Evolutionary conservation across 345 rosid species (phyloP), one percentile per base, ranked within the genome.

Genomic region (Ceriops tagal): DNA sequence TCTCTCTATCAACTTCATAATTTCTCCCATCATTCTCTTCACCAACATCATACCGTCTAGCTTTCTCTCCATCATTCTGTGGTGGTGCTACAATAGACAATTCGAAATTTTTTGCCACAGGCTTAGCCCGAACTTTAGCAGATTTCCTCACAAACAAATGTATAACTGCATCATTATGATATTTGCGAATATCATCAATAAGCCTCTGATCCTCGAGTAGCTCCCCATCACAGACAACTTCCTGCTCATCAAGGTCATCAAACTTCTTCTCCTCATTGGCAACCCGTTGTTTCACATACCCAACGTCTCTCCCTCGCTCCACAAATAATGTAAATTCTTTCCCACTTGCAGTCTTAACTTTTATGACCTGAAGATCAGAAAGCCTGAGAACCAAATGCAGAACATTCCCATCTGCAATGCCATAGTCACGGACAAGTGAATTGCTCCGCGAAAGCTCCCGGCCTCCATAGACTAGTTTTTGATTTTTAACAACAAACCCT

Each of bases 301-400:
- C 84, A 68, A 89, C 88, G 70, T 91, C 81, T 18, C 90, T 80
- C 30, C 86, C 86, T 62, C 91, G 79, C 77, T 81, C 85, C 0
- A 87, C 92, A 66, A 73, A 76, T 70, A 87, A 81, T 4, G 83
- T 77, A 39, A 84, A 84, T 39, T 84, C 88, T 65, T 87, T 86
- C 53, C 95, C 95, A 32, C 77, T 70, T 0, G 74, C 53, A 6
- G 92, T 89, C 81, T 65, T 85, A 8, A 91, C 95, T 64, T 76
- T 81, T 58, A 91, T 87, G 55, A 79, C 80, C 79, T 82, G 95
- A 53, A 91, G 85, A 75, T 91, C 86, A 30, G 87, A 83, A 51
- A 87, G 87, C 87, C 78, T 91, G 21, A 91, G 86, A 58, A 91
- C 91, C 82, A 91, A 64, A 79, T 91, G 95, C 53, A 91, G 78